phyloP scores from a whole-genome alignment of 495 filamentous ascomycete genomes.

The Xylaria longipes region DNA sequence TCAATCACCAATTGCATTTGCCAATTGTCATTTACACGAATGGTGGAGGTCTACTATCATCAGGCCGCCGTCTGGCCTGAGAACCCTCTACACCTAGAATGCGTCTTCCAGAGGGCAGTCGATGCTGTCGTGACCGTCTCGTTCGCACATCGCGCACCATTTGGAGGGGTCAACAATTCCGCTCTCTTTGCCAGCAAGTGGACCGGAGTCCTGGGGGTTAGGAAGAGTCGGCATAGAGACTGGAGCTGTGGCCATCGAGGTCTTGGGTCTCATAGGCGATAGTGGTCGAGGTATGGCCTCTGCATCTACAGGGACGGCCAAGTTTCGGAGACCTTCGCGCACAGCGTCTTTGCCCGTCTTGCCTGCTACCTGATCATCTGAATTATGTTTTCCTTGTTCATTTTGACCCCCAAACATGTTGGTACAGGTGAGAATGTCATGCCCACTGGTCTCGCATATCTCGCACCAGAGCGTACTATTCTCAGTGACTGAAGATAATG shows the following conservation, averaged over 20 bases:
- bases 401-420: conserved; percentile 74
- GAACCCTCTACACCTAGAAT: conserved; percentile 46
- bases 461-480: conserved; percentile 86
- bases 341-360: conserved; percentile 53
- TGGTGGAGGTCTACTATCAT: neutral
- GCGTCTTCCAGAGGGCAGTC: conserved; percentile 94
- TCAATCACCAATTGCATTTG: neutral
- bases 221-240: conserved; percentile 48
- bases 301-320: conserved; percentile 46
- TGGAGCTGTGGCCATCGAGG: conserved; percentile 15
- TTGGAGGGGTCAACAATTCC: conserved; percentile 80
- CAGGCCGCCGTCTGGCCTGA: neutral
- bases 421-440: conserved; percentile 92
- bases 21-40: neutral
- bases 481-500: conserved; percentile 74
- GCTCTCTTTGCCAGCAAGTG: conserved; percentile 81
- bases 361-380: conserved; percentile 27
- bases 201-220: conserved; percentile 71
- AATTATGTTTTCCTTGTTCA: conserved; percentile 38
- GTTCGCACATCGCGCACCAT: conserved; percentile 97
- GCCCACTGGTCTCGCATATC: conserved; percentile 91
- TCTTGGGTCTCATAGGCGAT: conserved; percentile 54
- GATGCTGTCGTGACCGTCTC: conserved; percentile 93
- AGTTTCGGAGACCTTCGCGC: conserved; percentile 51
- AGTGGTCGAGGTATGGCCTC: conserved; percentile 58